Base-by-base conservation (phyloP, 257 asterid genomes). In the Cordia subcordata region DNA sequence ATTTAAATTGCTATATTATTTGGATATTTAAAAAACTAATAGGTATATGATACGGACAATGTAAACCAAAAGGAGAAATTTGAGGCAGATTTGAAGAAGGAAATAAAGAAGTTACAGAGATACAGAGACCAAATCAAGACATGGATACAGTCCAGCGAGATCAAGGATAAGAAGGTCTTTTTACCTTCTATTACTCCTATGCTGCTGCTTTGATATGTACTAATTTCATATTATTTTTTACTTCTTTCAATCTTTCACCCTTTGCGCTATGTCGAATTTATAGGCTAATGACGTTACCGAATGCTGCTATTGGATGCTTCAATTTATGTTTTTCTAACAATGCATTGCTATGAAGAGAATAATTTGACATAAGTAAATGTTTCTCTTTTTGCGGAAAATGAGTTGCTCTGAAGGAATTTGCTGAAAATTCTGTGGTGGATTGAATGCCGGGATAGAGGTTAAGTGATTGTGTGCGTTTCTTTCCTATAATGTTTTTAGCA, bases 61-160 rank as follows among this genome's bases (percentile, higher is more conserved):
- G 90, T 86, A 18, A 93, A 93, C 68, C 97, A 88, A 81, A 93
- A 88, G 78, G 99, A 93, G 72, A 93, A 89, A 66, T 93, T 88
- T 55, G 99, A 93, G 75, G 97, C 97, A 27, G 99, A 93, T 77
- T 81, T 93, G 88, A 93, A 93, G 82, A 93, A 93, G 81, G 99
- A 93, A 77, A 93, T 93, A 14, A 93, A 93, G 74, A 93, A 93
- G 83, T 79, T 93, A 78, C 99, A 93, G 79, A 83, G 99, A 58
- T 93, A 93, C 70, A 80, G 99, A 77, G 99, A 93, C 85, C 99
- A 93, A 80, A 93, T 93, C 62, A 93, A 93, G 76, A 88, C 99
- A 59, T 93, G 99, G 99, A 93, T 93, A 63, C 99, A 93, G 64
- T 93, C 99, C 69, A 93, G 99, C 53, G 99, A 93, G 80, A 93